Percentiles rank a stretch among this genome's conserved stretches.
Evolutionary conservation across 768 basidiomycete genomes (phyloP).

Genomic region (Mycena capillaripes): DNA sequence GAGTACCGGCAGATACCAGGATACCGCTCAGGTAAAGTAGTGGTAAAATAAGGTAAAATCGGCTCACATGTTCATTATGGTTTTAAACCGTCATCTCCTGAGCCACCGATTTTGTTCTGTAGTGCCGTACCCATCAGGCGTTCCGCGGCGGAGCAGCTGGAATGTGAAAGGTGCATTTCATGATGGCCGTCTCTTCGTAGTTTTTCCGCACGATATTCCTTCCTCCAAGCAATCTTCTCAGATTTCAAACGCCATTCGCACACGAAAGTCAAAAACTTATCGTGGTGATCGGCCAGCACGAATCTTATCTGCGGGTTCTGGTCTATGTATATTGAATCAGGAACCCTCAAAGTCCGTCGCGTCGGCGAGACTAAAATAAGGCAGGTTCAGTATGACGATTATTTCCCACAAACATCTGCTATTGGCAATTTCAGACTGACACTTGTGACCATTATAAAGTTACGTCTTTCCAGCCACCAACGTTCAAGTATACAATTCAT

Average conservation of each 20-base stretch:
- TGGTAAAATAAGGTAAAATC: too few species aligned
- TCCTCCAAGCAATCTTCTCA: background rate
- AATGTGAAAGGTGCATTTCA: background rate
- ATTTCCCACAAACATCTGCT: background rate
- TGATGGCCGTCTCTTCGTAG: background rate
- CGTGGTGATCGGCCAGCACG: background rate
- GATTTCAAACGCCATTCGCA: background rate
- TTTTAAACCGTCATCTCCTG: background rate
- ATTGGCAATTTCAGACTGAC: background rate
- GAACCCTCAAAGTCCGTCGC: background rate
- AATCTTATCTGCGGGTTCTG: slow-evolving; percentile 4
- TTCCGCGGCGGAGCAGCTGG: background rate
- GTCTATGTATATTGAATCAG: background rate
- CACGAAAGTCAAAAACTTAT: slow-evolving; percentile 4
- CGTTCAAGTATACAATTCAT: too few species aligned
- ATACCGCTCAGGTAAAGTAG: too few species aligned
- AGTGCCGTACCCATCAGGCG: background rate
- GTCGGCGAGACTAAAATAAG: background rate
- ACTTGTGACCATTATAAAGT: background rate
- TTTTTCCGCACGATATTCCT: background rate
- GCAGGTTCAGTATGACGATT: background rate
- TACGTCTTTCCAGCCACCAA: too few species aligned
- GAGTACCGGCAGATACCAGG: too few species aligned
- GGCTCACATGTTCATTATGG: too few species aligned
- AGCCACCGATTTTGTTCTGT: background rate